These are phyloP conservation scores for Candida neerlandica DNA, from an alignment of 1,139 yeast species.

Conservation along the genomic window DNA sequence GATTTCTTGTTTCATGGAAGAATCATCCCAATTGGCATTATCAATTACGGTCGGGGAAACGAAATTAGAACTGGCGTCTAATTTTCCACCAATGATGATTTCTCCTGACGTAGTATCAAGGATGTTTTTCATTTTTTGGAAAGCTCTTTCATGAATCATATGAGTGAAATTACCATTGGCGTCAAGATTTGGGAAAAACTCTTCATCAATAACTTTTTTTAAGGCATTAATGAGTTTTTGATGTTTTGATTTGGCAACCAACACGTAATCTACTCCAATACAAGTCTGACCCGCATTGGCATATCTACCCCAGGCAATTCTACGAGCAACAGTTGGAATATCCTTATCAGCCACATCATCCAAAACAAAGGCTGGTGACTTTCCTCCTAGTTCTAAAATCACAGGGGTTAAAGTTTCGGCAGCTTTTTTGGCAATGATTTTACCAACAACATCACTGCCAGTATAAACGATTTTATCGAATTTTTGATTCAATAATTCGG, in stretches of 20 bases:
- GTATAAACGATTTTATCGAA: conserved; percentile 87
- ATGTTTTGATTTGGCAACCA: conserved; percentile 61
- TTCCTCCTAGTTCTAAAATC: conserved; percentile 86
- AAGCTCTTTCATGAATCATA: conserved; percentile 63
- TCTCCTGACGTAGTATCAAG: conserved; percentile 59
- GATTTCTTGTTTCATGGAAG: conserved; percentile 73
- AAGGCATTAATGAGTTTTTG: conserved; percentile 52
- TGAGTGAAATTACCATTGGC: conserved; percentile 56
- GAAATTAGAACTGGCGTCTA: conserved; percentile 46
- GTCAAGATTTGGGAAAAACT: conserved; percentile 34
- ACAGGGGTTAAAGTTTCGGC: conserved; percentile 82
- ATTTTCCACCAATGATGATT: conserved; percentile 58
- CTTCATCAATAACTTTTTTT: conserved; percentile 35
- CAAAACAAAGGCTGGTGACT: conserved; percentile 78
- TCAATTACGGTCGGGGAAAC: conserved; percentile 76
- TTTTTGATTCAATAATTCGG: conserved; percentile 60
- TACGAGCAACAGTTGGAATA: conserved; percentile 54
- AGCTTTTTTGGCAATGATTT: conserved; percentile 75
- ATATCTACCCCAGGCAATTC: conserved; percentile 80
- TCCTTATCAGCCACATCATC: conserved; percentile 46
- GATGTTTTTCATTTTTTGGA: conserved; percentile 46
- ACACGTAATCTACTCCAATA: conserved; percentile 81
- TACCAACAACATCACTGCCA: conserved; percentile 77
- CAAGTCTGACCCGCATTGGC: conserved; percentile 87
- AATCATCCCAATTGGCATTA: conserved; percentile 63